Percentiles rank a stretch among this genome's conserved stretches.
Evolutionary conservation across 2,329 filamentous ascomycete species (phyloP).

Genomic region (Leptographium wingfieldii): DNA sequence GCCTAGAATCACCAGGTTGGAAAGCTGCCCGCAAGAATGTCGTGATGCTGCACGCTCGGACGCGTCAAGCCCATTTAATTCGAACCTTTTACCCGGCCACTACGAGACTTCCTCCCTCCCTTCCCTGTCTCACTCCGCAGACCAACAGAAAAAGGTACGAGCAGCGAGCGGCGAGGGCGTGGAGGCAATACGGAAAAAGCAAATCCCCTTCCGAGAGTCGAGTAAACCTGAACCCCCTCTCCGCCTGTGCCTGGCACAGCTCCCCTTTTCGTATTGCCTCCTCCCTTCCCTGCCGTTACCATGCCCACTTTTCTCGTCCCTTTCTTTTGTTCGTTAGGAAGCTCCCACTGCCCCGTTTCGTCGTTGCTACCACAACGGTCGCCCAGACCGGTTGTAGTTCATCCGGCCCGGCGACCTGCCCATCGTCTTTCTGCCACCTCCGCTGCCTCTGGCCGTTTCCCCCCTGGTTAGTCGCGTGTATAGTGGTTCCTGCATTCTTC

Average conservation of each 20-base stretch:
- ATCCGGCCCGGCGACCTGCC: not conserved
- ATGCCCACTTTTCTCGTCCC: not conserved
- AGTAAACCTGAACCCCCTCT: no score
- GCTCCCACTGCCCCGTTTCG: not conserved
- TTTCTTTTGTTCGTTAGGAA: not conserved
- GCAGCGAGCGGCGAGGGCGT: not conserved
- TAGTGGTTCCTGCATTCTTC: not conserved
- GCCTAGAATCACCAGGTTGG: not conserved
- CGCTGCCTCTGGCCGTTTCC: not conserved
- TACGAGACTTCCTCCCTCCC: not conserved
- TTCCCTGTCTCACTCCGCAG: not conserved
- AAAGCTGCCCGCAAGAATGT: not conserved
- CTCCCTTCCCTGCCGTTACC: not conserved
- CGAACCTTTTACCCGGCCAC: not conserved
- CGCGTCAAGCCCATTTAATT: not conserved
- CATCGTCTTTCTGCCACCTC: not conserved
- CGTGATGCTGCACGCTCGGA: not conserved
- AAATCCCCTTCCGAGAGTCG: not conserved
- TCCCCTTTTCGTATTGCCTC: not conserved
- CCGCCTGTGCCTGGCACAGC: not conserved
- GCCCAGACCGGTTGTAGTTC: not conserved
- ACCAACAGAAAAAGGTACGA: not conserved
- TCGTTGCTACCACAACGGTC: not conserved
- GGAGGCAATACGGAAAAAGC: not conserved
- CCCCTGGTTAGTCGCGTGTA: not conserved